Conservation (phyloP, 352 stramenopile genomes). For the Globisporangium camurandrum region DNA sequence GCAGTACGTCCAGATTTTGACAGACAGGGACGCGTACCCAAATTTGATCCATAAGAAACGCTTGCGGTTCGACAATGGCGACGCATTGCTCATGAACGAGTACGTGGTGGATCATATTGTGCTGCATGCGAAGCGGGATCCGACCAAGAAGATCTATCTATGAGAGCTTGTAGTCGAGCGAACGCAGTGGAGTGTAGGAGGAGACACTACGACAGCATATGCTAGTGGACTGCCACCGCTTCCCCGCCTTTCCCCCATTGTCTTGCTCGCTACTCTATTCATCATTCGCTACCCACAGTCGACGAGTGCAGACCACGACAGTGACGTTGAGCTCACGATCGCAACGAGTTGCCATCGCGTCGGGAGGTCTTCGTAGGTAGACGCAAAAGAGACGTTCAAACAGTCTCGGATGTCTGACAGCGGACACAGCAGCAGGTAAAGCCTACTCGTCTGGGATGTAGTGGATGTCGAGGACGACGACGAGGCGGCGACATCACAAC, state of each 20-base stretch:
- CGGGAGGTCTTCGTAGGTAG: constrained; percentile 3
- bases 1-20: constrained; percentile 66
- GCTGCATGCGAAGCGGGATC: constrained; percentile 44
- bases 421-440: not conserved
- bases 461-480: not conserved
- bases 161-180: too few species aligned
- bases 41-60: constrained; percentile 69
- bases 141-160: constrained; percentile 57
- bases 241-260: too few species aligned
- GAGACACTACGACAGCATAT: too few species aligned
- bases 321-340: constrained; percentile 1
- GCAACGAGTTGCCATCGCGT: constrained; percentile 8
- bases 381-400: not conserved
- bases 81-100: constrained; percentile 59
- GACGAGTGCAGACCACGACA: constrained; percentile 10
- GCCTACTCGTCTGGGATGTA: not conserved
- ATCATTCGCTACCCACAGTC: constrained; percentile 11
- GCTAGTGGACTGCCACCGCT: too few species aligned
- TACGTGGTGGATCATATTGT: constrained; percentile 60
- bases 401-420: constrained; percentile 3
- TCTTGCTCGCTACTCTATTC: too few species aligned
- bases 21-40: constrained; percentile 54
- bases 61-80: constrained; percentile 51
- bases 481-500: not conserved
- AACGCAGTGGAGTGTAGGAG: too few species aligned